A percentile compares a stretch with the other conserved stretches of the same genome.
Evolutionary conservation across 2,329 filamentous ascomycete species (phyloP).

Genomic region (Calonectria montana): DNA sequence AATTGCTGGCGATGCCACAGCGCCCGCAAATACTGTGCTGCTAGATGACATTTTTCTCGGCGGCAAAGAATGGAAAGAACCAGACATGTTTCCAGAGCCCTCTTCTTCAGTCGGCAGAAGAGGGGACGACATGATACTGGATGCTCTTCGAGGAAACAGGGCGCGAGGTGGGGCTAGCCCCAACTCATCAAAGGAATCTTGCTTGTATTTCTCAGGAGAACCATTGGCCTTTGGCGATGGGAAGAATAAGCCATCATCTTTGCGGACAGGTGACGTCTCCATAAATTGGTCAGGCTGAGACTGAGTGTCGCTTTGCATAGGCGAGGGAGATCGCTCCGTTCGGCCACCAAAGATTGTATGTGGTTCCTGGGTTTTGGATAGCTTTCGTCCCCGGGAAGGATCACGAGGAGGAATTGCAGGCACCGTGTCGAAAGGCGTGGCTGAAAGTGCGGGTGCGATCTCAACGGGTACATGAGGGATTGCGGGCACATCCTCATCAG

Average conservation of each 20-base stretch:
- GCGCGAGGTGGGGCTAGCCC: constrained; percentile 63
- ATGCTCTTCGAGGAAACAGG: constrained; percentile 63
- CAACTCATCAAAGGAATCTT: constrained; percentile 61
- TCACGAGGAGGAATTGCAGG: constrained; percentile 57
- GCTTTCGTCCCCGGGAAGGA: constrained; percentile 53
- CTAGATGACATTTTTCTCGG: constrained; percentile 83
- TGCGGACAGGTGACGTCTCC: constrained; percentile 45
- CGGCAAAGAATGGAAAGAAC: constrained; percentile 71
- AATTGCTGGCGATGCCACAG: constrained; percentile 66
- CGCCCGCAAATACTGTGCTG: constrained; percentile 62
- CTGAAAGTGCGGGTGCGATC: constrained; percentile 53
- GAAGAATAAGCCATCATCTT: constrained; percentile 49
- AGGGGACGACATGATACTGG: constrained; percentile 72
- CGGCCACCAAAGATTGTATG: constrained; percentile 63
- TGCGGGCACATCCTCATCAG: constrained; percentile 50
- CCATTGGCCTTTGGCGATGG: constrained; percentile 49
- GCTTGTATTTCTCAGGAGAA: constrained; percentile 60
- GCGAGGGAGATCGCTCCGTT: constrained; percentile 68
- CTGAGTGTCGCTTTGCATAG: constrained; percentile 56
- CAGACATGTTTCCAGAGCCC: constrained; percentile 62
- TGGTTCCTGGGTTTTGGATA: constrained; percentile 53
- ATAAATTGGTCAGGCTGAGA: constrained; percentile 43
- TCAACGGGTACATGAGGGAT: constrained; percentile 64
- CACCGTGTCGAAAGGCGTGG: constrained; percentile 57
- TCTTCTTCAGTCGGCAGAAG: constrained; percentile 79